A percentile compares a stretch with the other conserved stretches of the same genome.
These are phyloP conservation scores for Eutrema japonicum DNA, from an alignment of 345 rosid genomes.

Conservation along the genomic window DNA sequence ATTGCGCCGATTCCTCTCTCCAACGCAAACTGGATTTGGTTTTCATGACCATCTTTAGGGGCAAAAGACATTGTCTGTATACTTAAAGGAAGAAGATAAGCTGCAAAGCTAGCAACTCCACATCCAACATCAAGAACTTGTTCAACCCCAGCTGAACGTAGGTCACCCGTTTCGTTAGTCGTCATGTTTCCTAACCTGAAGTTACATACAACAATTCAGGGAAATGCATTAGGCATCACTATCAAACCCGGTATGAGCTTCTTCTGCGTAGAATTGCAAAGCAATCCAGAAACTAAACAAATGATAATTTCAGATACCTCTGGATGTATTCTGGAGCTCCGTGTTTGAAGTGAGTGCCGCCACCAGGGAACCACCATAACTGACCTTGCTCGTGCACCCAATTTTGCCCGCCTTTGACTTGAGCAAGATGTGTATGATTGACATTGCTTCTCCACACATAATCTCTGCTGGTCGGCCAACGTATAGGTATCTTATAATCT, in stretches of 20 bases:
- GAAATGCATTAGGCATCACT: background rate
- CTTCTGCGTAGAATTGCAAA: background rate
- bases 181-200: slow-evolving; percentile 86
- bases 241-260: background rate
- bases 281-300: too few species aligned
- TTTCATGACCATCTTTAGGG: slow-evolving; percentile 97
- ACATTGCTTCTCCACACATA: slow-evolving; percentile 95
- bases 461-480: slow-evolving; percentile 91
- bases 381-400: slow-evolving; percentile 90
- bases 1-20: slow-evolving; percentile 94
- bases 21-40: slow-evolving; percentile 96
- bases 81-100: slow-evolving; percentile 82
- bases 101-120: slow-evolving; percentile 98
- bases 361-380: slow-evolving; percentile 98
- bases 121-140: slow-evolving; percentile 98
- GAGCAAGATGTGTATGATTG: slow-evolving; percentile 93
- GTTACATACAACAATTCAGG: background rate
- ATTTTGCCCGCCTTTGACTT: slow-evolving; percentile 96
- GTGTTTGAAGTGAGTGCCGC: slow-evolving; percentile 98
- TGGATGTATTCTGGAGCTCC: slow-evolving; percentile 94
- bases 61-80: slow-evolving; percentile 96
- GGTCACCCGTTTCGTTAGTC: slow-evolving; percentile 78
- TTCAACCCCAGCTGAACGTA: slow-evolving; percentile 82
- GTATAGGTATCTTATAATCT: slow-evolving; percentile 86
- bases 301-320: slow-evolving; percentile 38